Percentiles rank a stretch among this genome's conserved stretches.
These are phyloP conservation scores for Fusarium clavum DNA, from an alignment of 2,329 filamentous ascomycete species.

Conservation along the genomic window DNA sequence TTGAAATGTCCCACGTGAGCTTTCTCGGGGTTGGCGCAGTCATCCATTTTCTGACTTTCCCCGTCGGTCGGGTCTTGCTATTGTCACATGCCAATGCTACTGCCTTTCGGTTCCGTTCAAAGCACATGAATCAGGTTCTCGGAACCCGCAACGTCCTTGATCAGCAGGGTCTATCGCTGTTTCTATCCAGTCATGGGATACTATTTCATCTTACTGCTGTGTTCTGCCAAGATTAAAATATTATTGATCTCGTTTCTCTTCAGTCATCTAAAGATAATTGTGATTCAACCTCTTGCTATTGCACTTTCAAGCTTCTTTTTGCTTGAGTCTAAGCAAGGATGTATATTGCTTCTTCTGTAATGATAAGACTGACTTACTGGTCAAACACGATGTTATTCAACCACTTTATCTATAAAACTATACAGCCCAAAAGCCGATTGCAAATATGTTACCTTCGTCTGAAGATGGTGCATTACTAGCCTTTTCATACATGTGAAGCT, in stretches of 20 bases:
- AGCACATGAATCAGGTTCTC: conserved; percentile 29
- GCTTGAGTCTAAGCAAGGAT: too few relatives aligned
- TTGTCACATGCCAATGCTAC: conserved; percentile 43
- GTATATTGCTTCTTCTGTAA: too few relatives aligned
- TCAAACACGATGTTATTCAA: too few relatives aligned
- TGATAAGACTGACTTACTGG: too few relatives aligned
- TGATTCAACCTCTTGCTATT: too few relatives aligned
- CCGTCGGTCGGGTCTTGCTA: conserved; percentile 17
- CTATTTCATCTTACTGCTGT: neutral
- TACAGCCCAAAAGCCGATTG: too few relatives aligned
- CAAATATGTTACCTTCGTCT: too few relatives aligned
- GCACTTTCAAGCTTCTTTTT: too few relatives aligned
- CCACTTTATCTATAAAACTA: too few relatives aligned
- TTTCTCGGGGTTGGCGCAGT: conserved; percentile 33
- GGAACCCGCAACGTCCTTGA: conserved; percentile 4
- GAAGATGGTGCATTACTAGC: too few relatives aligned
- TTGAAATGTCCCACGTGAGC: conserved; percentile 42
- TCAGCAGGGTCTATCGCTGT: conserved; percentile 18
- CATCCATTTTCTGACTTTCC: conserved; percentile 33
- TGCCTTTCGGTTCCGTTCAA: conserved; percentile 18
- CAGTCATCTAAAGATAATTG: neutral
- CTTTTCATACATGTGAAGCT: too few relatives aligned
- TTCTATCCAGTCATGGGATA: conserved; percentile 1
- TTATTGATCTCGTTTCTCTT: neutral
- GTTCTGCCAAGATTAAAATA: rapidly evolving